Percentiles rank a stretch among this genome's conserved stretches.
Evolutionary conservation across 148 eudicot species (phyloP).

Genomic region (Persicaria maculosa): DNA sequence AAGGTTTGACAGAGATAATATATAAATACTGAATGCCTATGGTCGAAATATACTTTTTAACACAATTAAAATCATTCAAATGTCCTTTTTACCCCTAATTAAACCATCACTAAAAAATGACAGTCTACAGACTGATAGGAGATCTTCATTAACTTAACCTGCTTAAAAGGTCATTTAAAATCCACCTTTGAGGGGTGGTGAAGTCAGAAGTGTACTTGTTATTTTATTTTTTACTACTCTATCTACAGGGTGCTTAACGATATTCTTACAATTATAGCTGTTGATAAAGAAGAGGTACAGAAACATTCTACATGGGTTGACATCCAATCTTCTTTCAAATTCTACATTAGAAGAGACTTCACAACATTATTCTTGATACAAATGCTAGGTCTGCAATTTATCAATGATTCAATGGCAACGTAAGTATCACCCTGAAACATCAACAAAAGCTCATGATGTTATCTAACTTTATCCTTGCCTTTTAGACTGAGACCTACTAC

Average conservation of each 20-base stretch:
- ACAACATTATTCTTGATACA: background rate
- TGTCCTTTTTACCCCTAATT: background rate
- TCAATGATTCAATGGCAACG: background rate
- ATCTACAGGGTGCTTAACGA: background rate
- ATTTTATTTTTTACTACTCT: background rate
- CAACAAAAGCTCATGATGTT: background rate
- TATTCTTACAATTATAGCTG: background rate
- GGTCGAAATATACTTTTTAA: background rate
- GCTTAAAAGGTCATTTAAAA: background rate
- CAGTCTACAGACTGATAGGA: background rate
- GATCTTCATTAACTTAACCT: background rate
- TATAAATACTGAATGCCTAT: background rate
- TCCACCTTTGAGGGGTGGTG: background rate
- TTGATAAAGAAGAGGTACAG: background rate
- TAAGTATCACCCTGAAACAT: background rate
- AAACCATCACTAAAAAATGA: background rate
- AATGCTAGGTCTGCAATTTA: background rate
- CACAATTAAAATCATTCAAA: background rate
- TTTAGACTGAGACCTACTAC: background rate
- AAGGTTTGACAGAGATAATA: background rate
- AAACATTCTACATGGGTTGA: background rate
- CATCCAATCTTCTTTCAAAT: background rate
- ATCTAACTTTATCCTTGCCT: background rate
- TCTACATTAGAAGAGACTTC: background rate
- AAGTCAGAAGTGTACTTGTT: background rate